Percentiles rank a stretch among this genome's conserved stretches.
phyloP scores from a whole-genome alignment of 169 alveolate species.

The Plasmodium berghei region DNA sequence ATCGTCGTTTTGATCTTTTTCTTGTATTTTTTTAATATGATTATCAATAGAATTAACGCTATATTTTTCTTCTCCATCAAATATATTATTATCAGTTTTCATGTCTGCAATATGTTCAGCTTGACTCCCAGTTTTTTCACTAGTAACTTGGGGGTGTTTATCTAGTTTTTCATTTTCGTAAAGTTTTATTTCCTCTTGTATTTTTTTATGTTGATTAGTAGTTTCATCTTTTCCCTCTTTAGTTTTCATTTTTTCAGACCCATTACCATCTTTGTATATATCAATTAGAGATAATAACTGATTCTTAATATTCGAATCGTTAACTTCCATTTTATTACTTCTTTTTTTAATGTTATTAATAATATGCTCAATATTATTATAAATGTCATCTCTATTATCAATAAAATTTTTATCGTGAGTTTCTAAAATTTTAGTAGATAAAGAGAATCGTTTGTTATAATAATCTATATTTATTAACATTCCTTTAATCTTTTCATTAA shows the following conservation, averaged over 20 bases:
- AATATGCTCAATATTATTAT: constrained; percentile 28
- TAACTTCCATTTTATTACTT: constrained; percentile 19
- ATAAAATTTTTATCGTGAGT: constrained; percentile 48
- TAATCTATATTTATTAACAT: constrained; percentile 64
- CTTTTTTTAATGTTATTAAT: constrained; percentile 42
- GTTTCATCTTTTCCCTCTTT: neutral
- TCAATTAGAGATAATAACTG: constrained; percentile 62
- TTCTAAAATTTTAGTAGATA: constrained; percentile 70
- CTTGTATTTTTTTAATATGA: neutral
- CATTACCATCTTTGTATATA: constrained; percentile 40
- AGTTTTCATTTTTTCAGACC: neutral
- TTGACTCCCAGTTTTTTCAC: neutral
- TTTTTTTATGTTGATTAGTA: neutral
- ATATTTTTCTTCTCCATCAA: neutral
- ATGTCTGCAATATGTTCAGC: neutral
- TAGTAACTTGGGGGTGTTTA: neutral
- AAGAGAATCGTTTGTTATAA: constrained; percentile 64
- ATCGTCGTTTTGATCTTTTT: neutral
- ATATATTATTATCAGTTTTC: neutral
- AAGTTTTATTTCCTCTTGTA: neutral
- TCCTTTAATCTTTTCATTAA: constrained; percentile 69
- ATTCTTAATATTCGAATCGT: constrained; percentile 69
- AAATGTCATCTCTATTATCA: constrained; percentile 45
- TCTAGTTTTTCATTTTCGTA: neutral
- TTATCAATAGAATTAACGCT: neutral